Conservation (phyloP, 164 flowering plant species). For the Vitis riparia region DNA sequence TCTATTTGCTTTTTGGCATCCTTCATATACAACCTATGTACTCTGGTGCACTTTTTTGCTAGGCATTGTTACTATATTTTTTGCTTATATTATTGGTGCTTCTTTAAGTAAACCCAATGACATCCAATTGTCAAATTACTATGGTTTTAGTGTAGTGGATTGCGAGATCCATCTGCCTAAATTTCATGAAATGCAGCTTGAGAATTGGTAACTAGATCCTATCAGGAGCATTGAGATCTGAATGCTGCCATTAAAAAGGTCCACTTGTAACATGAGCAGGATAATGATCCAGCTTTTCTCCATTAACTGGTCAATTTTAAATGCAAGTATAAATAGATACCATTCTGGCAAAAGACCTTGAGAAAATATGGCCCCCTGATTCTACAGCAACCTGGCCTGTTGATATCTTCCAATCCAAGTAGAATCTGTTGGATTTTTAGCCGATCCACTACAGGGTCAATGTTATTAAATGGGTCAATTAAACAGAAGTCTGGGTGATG, state of each 20-base stretch:
- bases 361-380: slow-evolving; percentile 81
- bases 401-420: slow-evolving; percentile 59
- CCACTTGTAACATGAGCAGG: background rate
- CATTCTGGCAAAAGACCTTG: slow-evolving; percentile 51
- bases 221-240: background rate
- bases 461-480: slow-evolving; percentile 71
- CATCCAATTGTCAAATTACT: too few relatives aligned
- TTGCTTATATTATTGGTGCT: too few relatives aligned
- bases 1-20: too few relatives aligned
- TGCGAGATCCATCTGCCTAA: too few relatives aligned
- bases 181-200: too few relatives aligned
- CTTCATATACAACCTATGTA: too few relatives aligned
- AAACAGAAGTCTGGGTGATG: slow-evolving; percentile 46
- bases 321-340: slow-evolving; percentile 13
- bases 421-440: slow-evolving; percentile 69
- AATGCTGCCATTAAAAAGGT: background rate
- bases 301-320: slow-evolving; percentile 1
- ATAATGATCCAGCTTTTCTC: background rate
- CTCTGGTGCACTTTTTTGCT: too few relatives aligned
- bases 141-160: too few relatives aligned
- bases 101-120: too few relatives aligned
- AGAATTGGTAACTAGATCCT: too few relatives aligned
- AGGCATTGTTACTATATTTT: too few relatives aligned
- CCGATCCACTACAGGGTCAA: slow-evolving; percentile 81
- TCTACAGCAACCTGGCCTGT: slow-evolving; percentile 30